phyloP scores from a whole-genome alignment of 2,329 filamentous ascomycete genomes.

The Berkeleyomyces basicola region DNA sequence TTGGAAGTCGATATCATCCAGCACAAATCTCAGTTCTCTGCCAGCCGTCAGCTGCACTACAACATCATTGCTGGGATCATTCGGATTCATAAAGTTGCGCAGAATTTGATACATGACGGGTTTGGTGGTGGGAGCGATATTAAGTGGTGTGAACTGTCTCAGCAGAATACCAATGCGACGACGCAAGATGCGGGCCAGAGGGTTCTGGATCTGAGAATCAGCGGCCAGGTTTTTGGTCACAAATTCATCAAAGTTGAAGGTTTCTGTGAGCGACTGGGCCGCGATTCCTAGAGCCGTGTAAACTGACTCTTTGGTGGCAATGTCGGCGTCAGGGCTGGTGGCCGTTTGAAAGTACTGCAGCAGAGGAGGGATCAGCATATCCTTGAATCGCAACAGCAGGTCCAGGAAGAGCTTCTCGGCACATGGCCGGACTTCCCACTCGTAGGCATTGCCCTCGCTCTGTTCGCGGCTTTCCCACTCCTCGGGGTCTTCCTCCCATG shows the following conservation, averaged over 20 bases:
- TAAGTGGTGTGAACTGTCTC: conserved; percentile 75
- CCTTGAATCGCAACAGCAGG: conserved; percentile 75
- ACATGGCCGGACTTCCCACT: conserved; percentile 83
- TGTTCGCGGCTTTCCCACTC: conserved; percentile 91
- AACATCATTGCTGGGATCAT: conserved; percentile 68
- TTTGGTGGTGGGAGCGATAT: conserved; percentile 49
- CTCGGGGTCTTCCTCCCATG: conserved; percentile 89
- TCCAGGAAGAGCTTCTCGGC: conserved; percentile 90
- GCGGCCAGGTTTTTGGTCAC: conserved; percentile 56
- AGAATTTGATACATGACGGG: conserved; percentile 76
- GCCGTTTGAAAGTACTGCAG: conserved; percentile 69
- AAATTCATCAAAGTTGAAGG: conserved; percentile 72
- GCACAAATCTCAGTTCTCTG: conserved; percentile 61
- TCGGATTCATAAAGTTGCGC: conserved; percentile 63
- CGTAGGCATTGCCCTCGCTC: conserved; percentile 67
- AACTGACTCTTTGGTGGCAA: conserved; percentile 81
- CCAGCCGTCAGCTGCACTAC: conserved; percentile 87
- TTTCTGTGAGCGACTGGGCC: conserved; percentile 54
- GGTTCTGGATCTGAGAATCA: conserved; percentile 52
- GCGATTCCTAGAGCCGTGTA: conserved; percentile 86
- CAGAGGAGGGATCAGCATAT: conserved; percentile 61
- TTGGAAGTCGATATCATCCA: conserved; percentile 72
- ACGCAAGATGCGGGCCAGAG: conserved; percentile 62
- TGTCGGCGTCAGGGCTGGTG: conserved; percentile 44
- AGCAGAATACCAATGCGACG: conserved; percentile 78